These are phyloP conservation scores for Penicillium oxalicum DNA, from an alignment of 2,329 filamentous ascomycete genomes.

Conservation along the genomic window DNA sequence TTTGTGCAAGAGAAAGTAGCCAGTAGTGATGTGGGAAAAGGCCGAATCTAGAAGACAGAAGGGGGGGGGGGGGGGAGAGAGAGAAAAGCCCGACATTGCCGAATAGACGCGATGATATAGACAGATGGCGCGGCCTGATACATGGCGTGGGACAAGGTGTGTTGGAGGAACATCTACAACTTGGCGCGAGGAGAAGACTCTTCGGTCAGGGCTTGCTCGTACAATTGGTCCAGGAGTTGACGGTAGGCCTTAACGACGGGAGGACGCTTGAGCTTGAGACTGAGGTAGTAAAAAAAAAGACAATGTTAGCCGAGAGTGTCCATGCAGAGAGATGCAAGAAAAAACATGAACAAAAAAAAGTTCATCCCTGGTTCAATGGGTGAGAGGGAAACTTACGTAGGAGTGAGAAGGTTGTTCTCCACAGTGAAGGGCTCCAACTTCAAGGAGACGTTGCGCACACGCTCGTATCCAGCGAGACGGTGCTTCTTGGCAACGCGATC, in stretches of 20 bases:
- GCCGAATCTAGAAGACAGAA: not conserved
- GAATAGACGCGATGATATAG: too few species aligned
- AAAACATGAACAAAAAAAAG: not conserved
- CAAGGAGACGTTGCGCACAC: conserved; percentile 66
- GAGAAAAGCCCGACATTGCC: too few species aligned
- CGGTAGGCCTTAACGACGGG: conserved; percentile 60
- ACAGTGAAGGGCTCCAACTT: conserved; percentile 86
- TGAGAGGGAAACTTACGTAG: conserved; percentile 36
- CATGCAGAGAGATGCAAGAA: too few species aligned
- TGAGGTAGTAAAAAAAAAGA: conserved; percentile 29
- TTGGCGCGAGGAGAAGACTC: conserved; percentile 36
- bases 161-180: conserved; percentile 23
- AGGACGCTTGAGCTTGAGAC: conserved; percentile 66
- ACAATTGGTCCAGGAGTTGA: conserved; percentile 53
- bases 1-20: not conserved
- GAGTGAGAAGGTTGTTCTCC: conserved; percentile 72
- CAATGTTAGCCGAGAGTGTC: not conserved
- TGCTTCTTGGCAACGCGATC: conserved; percentile 71
- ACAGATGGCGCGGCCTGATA: too few species aligned
- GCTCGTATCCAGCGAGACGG: conserved; percentile 90
- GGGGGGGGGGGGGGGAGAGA: too few species aligned
- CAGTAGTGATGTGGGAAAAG: not conserved
- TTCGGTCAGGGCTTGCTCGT: conserved; percentile 48
- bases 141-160: not conserved
- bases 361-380: conserved; percentile 27